A percentile compares a stretch with the other conserved stretches of the same genome.
phyloP scores from a whole-genome alignment of 495 filamentous ascomycete genomes.

The Clohesyomyces aquaticus region DNA sequence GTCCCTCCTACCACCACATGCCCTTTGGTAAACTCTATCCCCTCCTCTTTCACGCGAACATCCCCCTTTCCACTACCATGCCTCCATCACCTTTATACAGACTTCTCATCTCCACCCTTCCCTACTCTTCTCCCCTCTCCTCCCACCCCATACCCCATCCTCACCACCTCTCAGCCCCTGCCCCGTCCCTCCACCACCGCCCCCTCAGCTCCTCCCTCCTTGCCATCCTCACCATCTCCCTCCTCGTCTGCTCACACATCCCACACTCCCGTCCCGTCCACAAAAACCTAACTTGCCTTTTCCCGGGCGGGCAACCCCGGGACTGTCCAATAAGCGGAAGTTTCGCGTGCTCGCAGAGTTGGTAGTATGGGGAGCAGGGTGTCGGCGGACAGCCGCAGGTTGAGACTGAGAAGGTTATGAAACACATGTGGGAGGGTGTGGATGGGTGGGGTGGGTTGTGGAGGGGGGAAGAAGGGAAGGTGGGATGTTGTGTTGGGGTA shows the following conservation, averaged over 20 bases:
- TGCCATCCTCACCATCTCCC: conserved; percentile 14
- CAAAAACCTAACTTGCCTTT: conserved; percentile 1
- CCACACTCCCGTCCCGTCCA: conserved; percentile 2
- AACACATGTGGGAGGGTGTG: conserved; percentile 23
- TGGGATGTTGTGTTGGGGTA: not conserved
- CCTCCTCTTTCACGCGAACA: no score
- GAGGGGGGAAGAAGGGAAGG: not conserved
- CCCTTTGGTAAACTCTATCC: no score
- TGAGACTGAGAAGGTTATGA: conserved; percentile 13
- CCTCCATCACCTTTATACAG: no score
- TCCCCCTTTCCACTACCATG: no score
- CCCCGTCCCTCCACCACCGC: conserved; percentile 8
- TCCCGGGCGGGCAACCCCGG: conserved; percentile 25
- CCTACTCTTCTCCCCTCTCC: no score
- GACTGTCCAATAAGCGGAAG: not conserved
- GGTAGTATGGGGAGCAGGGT: conserved; percentile 18
- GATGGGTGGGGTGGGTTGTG: not conserved
- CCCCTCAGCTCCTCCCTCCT: conserved; percentile 16
- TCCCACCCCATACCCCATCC: no score
- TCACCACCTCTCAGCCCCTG: not conserved
- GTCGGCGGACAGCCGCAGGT: conserved; percentile 35
- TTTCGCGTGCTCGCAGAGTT: conserved; percentile 11
- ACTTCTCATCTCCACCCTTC: no score
- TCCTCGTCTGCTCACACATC: conserved; percentile 31
- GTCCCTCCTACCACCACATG: no score